Conservation (phyloP, 352 stramenopile species). For the Globisporangium carolinianum region DNA sequence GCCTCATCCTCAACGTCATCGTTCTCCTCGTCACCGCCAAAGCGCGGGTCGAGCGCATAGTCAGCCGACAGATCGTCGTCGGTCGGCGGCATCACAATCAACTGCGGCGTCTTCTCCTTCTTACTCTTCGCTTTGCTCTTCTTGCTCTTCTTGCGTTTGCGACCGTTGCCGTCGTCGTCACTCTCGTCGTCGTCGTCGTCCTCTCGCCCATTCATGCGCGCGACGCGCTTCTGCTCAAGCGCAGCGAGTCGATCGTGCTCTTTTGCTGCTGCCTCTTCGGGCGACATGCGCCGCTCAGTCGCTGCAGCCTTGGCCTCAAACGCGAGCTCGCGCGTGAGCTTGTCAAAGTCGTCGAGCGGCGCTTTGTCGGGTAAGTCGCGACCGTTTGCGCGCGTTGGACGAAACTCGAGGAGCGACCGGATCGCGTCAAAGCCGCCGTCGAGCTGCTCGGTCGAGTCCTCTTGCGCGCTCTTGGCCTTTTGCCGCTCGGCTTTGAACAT, state of each 20-base stretch:
- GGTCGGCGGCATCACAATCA: slow-evolving; percentile 73
- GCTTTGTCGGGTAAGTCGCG: slow-evolving; percentile 58
- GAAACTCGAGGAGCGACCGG: slow-evolving; percentile 64
- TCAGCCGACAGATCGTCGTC: slow-evolving; percentile 90
- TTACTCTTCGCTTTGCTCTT: slow-evolving; percentile 13
- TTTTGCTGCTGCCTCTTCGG: slow-evolving; percentile 91
- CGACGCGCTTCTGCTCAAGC: slow-evolving; percentile 91
- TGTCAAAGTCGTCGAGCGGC: slow-evolving; percentile 82
- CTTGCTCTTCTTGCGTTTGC: slow-evolving; percentile 45
- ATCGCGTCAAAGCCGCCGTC: slow-evolving; percentile 72
- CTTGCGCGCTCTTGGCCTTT: slow-evolving; percentile 79
- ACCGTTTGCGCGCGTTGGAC: slow-evolving; percentile 60
- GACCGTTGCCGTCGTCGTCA: slow-evolving; percentile 27
- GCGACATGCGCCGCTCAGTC: slow-evolving; percentile 91
- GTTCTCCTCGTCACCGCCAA: slow-evolving; percentile 39
- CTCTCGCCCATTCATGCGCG: slow-evolving; percentile 91
- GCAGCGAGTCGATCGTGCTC: slow-evolving; percentile 89
- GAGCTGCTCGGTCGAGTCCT: slow-evolving; percentile 67
- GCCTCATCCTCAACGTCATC: slow-evolving; percentile 28
- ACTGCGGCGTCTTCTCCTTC: slow-evolving; percentile 27
- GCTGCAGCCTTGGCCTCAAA: slow-evolving; percentile 92
- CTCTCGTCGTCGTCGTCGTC: slow-evolving; percentile 55
- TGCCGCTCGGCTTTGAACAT: slow-evolving; percentile 85
- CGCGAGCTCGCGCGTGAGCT: slow-evolving; percentile 68
- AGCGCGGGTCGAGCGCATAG: slow-evolving; percentile 65